Evolutionary conservation across 75 land plant species (phyloP), one percentile per base, ranked within the genome.

Genomic region (Sequoia sempervirens): DNA sequence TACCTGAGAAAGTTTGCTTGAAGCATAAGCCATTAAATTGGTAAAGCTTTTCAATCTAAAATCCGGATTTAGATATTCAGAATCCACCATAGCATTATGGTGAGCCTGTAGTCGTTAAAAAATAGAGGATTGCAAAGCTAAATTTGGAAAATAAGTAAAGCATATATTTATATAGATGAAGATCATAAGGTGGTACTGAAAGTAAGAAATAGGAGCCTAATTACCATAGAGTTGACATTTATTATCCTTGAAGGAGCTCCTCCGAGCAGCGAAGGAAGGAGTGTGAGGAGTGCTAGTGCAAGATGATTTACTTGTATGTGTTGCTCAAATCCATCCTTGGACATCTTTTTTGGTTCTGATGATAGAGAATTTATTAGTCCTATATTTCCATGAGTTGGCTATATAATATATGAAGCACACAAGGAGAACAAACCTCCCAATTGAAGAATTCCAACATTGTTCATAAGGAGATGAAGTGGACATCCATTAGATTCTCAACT

Each of bases 251-350:
- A 84, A 53, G 90, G 83, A 47, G 85, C 56, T 37, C 85, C 84
- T 38, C 90, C 85, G 38, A 87, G 85, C 13, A 92, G 80, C 4
- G 91, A 89, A 32, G 94, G 94, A 30, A 92, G 87, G 80, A 91
- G 17, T 23, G 93, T 84, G 38, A 92, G 86, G 28, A 91, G 85
- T 15, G 94, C 92, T 5, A 90, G 89, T 15, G 90, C 94, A 0
- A 92, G 85, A 80, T 92, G 89, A 78, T 92, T 92, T 53, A 92
- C 94, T 83, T 92, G 92, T 83, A 91, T 82, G 84, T 92, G 94
- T 75, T 83, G 85, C 84, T 92, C 94, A 58, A 64, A 73, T 13
- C 91, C 91, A 58, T 92, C 93, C 50, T 52, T 61, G 0, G 93
- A 90, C 58, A 90, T 87, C 80, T 83, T 88, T 85, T 89, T 87